Evolutionary conservation across 352 stramenopile genomes (phyloP).

Genomic region (Pythium dissimile): DNA sequence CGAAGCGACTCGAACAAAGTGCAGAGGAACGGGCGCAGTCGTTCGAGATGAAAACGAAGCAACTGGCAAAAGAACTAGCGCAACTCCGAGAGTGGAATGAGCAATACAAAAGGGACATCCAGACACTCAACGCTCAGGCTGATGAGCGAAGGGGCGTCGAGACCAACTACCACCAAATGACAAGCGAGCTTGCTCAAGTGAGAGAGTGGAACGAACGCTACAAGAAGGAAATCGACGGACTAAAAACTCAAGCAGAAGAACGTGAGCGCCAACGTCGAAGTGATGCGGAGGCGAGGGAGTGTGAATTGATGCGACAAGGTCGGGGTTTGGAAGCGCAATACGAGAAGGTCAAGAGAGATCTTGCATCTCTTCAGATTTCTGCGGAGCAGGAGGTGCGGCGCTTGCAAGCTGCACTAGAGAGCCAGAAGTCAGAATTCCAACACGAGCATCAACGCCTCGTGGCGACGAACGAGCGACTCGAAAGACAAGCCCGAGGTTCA

Average conservation of each 20-base stretch:
- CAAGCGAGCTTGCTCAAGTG: conserved; percentile 1
- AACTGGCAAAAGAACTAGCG: conserved; percentile 3
- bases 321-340: conserved; percentile 32
- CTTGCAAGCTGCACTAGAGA: conserved; percentile 38
- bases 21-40: conserved; percentile 3
- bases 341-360: conserved; percentile 36
- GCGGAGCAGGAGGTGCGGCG: conserved; percentile 39
- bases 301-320: conserved; percentile 21
- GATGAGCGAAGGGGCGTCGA: not conserved
- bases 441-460: conserved; percentile 23
- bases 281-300: conserved; percentile 18
- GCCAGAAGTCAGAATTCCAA: conserved; percentile 22
- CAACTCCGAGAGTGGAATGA: conserved; percentile 16
- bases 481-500: conserved; percentile 14
- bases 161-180: conserved; percentile 3
- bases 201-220: conserved; percentile 23
- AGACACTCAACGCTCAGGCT: not conserved
- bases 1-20: conserved; percentile 1
- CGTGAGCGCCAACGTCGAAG: conserved; percentile 15
- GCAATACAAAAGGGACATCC: conserved; percentile 14
- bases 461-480: conserved; percentile 19
- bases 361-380: conserved; percentile 36
- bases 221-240: conserved; percentile 18
- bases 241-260: conserved; percentile 15
- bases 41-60: conserved; percentile 1